Base-by-base conservation (phyloP, 2,329 filamentous ascomycete genomes). In the Fusarium hostae region DNA sequence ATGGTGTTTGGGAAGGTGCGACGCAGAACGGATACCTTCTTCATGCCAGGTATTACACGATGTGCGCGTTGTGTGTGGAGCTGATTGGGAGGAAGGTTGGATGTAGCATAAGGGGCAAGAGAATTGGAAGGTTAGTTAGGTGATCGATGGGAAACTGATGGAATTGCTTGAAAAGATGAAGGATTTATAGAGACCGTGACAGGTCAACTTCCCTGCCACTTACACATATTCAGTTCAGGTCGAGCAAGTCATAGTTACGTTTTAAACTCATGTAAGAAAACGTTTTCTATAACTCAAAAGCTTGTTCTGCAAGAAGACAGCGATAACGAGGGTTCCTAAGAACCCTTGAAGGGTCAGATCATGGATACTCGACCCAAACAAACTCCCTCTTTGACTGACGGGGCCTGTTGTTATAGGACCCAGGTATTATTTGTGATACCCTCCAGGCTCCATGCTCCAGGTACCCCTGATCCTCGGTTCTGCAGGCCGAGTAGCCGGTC, bases 11-110 rank as follows among this genome's bases (percentile, higher is more conserved):
- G 64, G 69, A 66, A 71, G 64, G 68, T 56, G 68, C 55, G 34
- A 59, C 30, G 43, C 55, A 66, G 44, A 59, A 51, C 44, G 32
- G 52, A 41, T 59, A 63, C 59, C 22, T 66, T 28, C 39, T 32
- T 48, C n/a, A 30, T 45, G 37, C 39, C 41, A 50, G 30, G 44
- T 62, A 68, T 51, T 68, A 68, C 63, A 68, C 57, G 65, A 50
- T 51, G 52, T 37, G 43, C 55, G 68, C 68, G 63, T 68, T 34
- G 51, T 58, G 35, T 58, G 68, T 71, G 68, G 68, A 71, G 59
- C 63, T 58, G 32, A 26, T 55, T n/a, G 16, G 51, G 24, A 52
- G 43, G 34, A 54, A 50, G 16, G 39, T 35, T 56, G 41, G 20
- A 30, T 28, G 20, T 24, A 43, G 35, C 30, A 32, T 9, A 45